Evolutionary conservation across 164 flowering plant species (phyloP).

Genomic region (Piper longum): DNA sequence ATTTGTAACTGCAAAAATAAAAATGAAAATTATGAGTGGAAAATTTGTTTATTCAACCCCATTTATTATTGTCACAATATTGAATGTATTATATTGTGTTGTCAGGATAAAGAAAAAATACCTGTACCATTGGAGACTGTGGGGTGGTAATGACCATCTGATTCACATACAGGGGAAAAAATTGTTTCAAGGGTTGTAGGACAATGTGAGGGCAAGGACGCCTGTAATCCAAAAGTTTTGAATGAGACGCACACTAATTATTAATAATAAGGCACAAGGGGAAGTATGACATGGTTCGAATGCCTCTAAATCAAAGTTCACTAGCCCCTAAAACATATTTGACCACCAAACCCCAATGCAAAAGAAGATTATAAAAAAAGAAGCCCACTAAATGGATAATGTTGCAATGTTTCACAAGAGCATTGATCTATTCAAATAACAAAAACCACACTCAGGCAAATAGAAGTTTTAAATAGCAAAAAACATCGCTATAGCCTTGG

Average conservation of each 20-base stretch:
- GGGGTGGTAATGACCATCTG: constrained; percentile 10
- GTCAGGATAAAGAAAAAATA: constrained; percentile 7
- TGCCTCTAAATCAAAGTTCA: background rate
- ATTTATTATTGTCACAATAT: background rate
- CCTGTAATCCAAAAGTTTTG: constrained; percentile 21
- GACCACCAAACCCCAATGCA: background rate
- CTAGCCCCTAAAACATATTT: background rate
- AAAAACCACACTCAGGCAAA: too few relatives aligned
- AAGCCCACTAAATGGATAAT: too few relatives aligned
- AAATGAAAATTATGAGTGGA: background rate
- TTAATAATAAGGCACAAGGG: background rate
- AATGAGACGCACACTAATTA: background rate
- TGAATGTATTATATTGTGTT: too few relatives aligned
- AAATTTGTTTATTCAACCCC: background rate
- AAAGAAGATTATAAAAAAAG: too few relatives aligned
- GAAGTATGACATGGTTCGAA: background rate
- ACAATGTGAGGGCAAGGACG: constrained; percentile 17
- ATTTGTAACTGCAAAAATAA: constrained; percentile 17
- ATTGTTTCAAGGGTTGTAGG: constrained; percentile 36
- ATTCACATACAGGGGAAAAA: constrained; percentile 37
- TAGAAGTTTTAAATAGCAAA: too few relatives aligned
- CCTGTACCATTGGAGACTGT: constrained; percentile 19
- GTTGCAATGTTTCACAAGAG: too few relatives aligned
- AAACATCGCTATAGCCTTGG: too few relatives aligned
- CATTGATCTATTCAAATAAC: too few relatives aligned